phyloP scores from a whole-genome alignment of 2,329 filamentous ascomycete species.

The Trichoderma lentiforme region DNA sequence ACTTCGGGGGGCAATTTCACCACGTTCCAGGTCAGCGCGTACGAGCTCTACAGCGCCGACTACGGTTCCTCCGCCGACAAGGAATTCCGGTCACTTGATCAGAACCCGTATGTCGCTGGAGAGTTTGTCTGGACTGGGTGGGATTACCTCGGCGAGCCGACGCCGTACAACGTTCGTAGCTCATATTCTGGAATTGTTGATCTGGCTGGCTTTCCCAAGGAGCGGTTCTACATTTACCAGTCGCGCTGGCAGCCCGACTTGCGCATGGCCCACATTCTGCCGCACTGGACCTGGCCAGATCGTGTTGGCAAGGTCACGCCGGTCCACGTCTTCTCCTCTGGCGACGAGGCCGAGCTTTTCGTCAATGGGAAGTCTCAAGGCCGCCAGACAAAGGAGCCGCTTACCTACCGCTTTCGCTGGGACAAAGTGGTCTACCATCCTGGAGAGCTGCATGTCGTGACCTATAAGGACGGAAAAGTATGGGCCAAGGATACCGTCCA shows the following conservation, averaged over 20 bases:
- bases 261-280: background rate
- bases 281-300: background rate
- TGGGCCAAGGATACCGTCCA: background rate
- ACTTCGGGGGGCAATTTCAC: background rate
- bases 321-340: background rate
- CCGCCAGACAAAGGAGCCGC: background rate
- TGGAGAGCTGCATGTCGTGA: background rate
- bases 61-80: background rate
- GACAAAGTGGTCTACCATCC: background rate
- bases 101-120: background rate
- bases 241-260: background rate
- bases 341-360: background rate
- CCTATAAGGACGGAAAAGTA: background rate
- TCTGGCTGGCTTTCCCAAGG: background rate
- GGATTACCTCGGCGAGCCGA: background rate
- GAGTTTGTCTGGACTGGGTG: background rate
- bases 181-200: background rate
- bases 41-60: background rate
- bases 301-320: background rate
- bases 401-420: background rate
- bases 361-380: background rate
- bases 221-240: background rate
- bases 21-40: background rate
- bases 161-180: background rate
- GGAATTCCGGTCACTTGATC: background rate